phyloP scores from a whole-genome alignment of 169 alveolate genomes.

The Cryptosporidium baileyi region DNA sequence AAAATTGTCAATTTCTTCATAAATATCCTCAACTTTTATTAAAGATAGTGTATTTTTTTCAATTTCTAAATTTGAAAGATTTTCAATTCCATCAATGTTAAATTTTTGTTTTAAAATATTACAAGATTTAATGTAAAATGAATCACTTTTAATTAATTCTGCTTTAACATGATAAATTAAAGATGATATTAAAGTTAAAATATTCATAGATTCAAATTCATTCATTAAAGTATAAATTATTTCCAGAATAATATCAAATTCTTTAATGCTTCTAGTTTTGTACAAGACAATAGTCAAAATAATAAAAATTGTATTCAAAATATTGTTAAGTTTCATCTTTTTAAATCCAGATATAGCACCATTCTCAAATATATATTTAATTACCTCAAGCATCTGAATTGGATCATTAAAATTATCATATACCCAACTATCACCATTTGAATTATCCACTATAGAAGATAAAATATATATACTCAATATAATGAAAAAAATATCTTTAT shows the following conservation, averaged over 20 bases:
- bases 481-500: neutral
- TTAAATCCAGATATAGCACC: slow-evolving; percentile 16
- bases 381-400: neutral
- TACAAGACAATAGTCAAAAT: neutral
- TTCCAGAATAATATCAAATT: slow-evolving; percentile 5
- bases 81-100: neutral
- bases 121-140: neutral
- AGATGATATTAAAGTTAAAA: neutral
- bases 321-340: neutral
- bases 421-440: neutral
- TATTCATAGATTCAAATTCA: neutral
- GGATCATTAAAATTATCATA: neutral
- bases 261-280: slow-evolving; percentile 9
- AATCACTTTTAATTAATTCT: neutral
- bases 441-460: neutral
- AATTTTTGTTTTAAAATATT: neutral
- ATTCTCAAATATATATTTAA: slow-evolving; percentile 22
- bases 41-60: too few relatives aligned
- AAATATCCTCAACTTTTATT: neutral
- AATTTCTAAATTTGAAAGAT: neutral
- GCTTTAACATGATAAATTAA: slow-evolving; percentile 47
- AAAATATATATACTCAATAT: neutral
- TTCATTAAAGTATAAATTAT: neutral
- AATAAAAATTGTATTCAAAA: slow-evolving; percentile 12
- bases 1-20: neutral